These are phyloP conservation scores for Pichia sp. DNA, from an alignment of 1,139 yeast genomes.

Conservation along the genomic window DNA sequence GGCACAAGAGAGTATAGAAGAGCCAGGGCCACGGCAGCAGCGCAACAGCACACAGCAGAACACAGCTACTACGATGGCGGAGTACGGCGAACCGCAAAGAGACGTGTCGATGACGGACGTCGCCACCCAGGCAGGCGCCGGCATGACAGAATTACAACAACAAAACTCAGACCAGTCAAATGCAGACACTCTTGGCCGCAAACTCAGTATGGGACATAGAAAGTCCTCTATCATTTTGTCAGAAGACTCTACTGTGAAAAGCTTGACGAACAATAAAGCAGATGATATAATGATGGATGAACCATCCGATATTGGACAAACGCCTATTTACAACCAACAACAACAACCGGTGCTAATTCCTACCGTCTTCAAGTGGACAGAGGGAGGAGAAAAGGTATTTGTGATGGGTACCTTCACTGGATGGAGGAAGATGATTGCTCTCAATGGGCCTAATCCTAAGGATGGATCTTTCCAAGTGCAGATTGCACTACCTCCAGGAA, in stretches of 20 bases:
- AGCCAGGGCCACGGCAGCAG: too few species aligned
- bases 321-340: too few species aligned
- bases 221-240: conserved; percentile 13
- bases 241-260: conserved; percentile 9
- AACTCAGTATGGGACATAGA: conserved; percentile 6
- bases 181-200: too few species aligned
- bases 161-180: too few species aligned
- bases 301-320: conserved; percentile 2
- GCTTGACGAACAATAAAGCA: not conserved
- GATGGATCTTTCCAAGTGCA: conserved; percentile 45
- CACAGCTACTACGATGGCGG: too few species aligned
- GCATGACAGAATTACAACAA: conserved; percentile 2
- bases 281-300: conserved; percentile 9
- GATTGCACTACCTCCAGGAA: conserved; percentile 62
- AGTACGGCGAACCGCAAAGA: conserved; percentile 3
- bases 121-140: not conserved
- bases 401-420: conserved; percentile 96
- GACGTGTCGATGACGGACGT: conserved; percentile 14
- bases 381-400: conserved; percentile 86
- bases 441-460: conserved; percentile 32
- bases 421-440: conserved; percentile 89
- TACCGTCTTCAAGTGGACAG: conserved; percentile 85
- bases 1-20: too few species aligned
- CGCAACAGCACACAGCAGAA: too few species aligned
- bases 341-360: conserved; percentile 45